phyloP scores from a whole-genome alignment of 139 green algal genomes.

The Coelastrella sp. region DNA sequence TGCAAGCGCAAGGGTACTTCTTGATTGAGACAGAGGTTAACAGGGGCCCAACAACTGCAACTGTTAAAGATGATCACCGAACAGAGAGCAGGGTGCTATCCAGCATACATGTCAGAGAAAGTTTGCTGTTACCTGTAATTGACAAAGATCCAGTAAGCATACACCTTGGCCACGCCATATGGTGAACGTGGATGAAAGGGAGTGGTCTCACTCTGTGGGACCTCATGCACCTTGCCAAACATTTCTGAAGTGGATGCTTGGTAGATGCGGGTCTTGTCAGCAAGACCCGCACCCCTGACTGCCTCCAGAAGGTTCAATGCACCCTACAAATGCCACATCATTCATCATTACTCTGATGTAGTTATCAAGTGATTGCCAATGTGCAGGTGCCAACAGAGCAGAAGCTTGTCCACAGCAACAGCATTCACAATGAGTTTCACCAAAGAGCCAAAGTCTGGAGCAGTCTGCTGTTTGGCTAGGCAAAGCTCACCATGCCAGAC shows the following conservation, averaged over 20 bases:
- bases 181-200: conserved; percentile 83
- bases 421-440: no score
- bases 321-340: conserved; percentile 43
- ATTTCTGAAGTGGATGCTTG: conserved; percentile 86
- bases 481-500: conserved; percentile 52
- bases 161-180: conserved; percentile 85
- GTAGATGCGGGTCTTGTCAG: conserved; percentile 70
- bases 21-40: conserved; percentile 55
- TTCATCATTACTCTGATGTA: background rate
- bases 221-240: conserved; percentile 80
- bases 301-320: conserved; percentile 79
- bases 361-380: no score
- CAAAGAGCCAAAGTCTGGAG: no score
- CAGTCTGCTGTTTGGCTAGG: no score
- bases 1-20: background rate
- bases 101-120: no score
- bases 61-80: no score
- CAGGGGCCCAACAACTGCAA: conserved; percentile 31
- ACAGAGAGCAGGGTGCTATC: no score
- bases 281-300: conserved; percentile 59
- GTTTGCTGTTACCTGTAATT: conserved; percentile 82
- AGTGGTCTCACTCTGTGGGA: conserved; percentile 77
- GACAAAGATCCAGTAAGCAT: conserved; percentile 76
- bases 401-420: no score
- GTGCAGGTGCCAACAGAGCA: no score